These are phyloP conservation scores for Amanita jacksonii DNA, from an alignment of 768 basidiomycete species.

Conservation along the genomic window DNA sequence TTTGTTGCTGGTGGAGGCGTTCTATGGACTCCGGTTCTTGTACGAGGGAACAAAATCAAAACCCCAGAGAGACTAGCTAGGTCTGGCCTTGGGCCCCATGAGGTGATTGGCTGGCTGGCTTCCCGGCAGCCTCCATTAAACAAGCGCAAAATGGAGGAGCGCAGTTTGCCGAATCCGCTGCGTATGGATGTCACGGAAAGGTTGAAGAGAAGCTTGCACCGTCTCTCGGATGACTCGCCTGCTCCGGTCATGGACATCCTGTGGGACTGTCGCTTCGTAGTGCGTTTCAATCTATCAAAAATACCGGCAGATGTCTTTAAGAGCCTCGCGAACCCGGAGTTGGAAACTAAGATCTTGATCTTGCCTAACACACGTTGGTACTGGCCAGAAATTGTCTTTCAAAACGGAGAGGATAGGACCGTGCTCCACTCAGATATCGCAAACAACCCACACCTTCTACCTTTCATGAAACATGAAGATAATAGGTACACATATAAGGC, in stretches of 20 bases:
- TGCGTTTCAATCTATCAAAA: conserved; percentile 34
- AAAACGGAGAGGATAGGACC: conserved; percentile 9
- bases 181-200: conserved; percentile 32
- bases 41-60: conserved; percentile 18
- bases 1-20: conserved; percentile 58
- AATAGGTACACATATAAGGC: background rate
- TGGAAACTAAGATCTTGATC: conserved; percentile 22
- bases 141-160: conserved; percentile 20
- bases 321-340: conserved; percentile 15
- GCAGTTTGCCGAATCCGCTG: conserved; percentile 19
- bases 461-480: background rate
- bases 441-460: conserved; percentile 1
- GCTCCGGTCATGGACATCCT: conserved; percentile 29
- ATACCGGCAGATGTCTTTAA: conserved; percentile 31
- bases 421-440: conserved; percentile 14
- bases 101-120: conserved; percentile 49
- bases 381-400: conserved; percentile 35
- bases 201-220: conserved; percentile 15
- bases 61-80: conserved; percentile 11
- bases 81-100: conserved; percentile 6
- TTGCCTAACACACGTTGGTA: conserved; percentile 33
- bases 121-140: conserved; percentile 42
- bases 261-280: conserved; percentile 58
- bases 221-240: conserved; percentile 10
- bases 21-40: conserved; percentile 47